phyloP scores from a whole-genome alignment of 306 rosid genomes.

The Vigna mungo region DNA sequence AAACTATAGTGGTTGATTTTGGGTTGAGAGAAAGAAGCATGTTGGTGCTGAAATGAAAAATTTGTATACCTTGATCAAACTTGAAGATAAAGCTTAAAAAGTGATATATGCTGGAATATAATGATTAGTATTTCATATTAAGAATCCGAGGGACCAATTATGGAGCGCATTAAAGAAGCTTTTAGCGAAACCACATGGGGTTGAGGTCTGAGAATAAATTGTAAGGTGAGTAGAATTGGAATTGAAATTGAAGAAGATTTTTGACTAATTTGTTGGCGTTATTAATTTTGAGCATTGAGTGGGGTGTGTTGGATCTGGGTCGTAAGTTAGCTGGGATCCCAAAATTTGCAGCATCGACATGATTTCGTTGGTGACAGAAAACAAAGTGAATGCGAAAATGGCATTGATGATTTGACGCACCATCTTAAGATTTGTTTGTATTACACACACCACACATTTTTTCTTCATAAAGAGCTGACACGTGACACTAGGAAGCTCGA shows the following conservation, averaged over 20 bases:
- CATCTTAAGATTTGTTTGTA: constrained; percentile 39
- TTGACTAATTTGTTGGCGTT: background rate
- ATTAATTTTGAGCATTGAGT: background rate
- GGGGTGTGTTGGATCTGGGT: background rate
- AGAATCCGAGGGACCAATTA: constrained; percentile 45
- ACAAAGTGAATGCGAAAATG: constrained; percentile 35
- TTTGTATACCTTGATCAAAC: background rate
- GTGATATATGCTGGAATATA: background rate
- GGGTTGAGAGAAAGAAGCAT: constrained; percentile 31
- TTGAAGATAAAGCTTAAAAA: constrained; percentile 17
- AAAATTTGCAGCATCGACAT: background rate
- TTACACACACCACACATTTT: background rate
- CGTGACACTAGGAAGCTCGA: constrained; percentile 33
- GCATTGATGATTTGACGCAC: constrained; percentile 48
- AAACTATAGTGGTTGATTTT: background rate
- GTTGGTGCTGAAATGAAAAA: constrained; percentile 9
- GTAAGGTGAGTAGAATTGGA: too few relatives aligned
- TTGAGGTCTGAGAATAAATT: background rate
- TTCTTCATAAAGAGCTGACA: constrained; percentile 16
- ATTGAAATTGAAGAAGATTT: background rate
- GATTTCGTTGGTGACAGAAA: constrained; percentile 32
- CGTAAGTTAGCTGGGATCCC: background rate
- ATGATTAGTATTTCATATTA: constrained; percentile 35
- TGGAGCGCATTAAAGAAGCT: background rate
- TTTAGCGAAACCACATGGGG: background rate